Base-by-base conservation (phyloP, 768 basidiomycete genomes). In the Psilocybe cubensis region DNA sequence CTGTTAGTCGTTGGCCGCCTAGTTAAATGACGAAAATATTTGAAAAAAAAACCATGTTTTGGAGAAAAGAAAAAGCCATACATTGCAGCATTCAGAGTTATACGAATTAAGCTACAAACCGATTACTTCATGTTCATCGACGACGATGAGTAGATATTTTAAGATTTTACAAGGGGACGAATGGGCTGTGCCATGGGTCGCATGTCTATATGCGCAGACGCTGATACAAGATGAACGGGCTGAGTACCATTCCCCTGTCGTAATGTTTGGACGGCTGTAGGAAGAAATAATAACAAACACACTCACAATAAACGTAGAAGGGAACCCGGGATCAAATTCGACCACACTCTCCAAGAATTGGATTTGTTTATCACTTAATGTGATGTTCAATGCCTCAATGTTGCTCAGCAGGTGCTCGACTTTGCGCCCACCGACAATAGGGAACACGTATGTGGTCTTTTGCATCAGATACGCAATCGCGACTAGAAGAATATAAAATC, bases 401-500 rank as follows among this genome's bases (percentile, higher is more conserved):
- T 85, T 86, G 42, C 76, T 75, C 44, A 71, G 48, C 18, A 85
- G 65, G 28, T 85, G 80, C 65, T 82, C 81, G 40, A 82, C 68
- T 61, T 83, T 86, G 47, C 81, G 74, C 0, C 81, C 78, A 3
- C 82, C 82, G 24, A 83, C 67, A 57, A 83, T 73, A 0, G 82
- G 82, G 69, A 84, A 83, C 0, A 83, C 80, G 52, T 76, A 82
- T 0, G 80, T 76, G 3, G 79, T 73, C 67, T 85, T 86, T 41
- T 83, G 80, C 70, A 85, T 70, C 12, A 85, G 67, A 56, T 83
- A 84, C 14, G 82, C 81, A 55, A 85, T 79, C 9, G 82, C 81
- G 4, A 83, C 80, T 79, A 21, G 14, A n/a, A 24, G 18, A 25
- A 11, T 25, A 27, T 43, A 44, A 1, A 45, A 17, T 44, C 28